Evolutionary conservation across 345 rosid species (phyloP).

Genomic region (Tarenaya hassleriana): DNA sequence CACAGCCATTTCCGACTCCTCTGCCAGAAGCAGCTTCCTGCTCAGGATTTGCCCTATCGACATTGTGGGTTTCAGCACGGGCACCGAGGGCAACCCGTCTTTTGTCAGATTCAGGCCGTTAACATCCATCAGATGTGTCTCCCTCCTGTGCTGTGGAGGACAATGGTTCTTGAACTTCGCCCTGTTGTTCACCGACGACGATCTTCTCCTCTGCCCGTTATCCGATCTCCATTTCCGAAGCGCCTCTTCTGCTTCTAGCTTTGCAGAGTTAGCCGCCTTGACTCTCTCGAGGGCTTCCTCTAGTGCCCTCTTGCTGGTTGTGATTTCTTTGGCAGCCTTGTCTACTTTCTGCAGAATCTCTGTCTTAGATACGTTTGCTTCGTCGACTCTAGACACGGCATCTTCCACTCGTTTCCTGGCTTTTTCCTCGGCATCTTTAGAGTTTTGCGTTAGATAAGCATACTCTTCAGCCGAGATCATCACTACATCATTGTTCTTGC

Average conservation of each 20-base stretch:
- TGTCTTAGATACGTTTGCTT: constrained; percentile 30
- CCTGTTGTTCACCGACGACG: constrained; percentile 36
- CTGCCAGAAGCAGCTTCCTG: constrained; percentile 68
- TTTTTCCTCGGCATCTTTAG: no score
- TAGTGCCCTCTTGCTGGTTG: constrained; percentile 55
- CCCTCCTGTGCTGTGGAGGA: no score
- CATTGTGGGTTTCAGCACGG: constrained; percentile 56
- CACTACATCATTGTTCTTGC: constrained; percentile 23
- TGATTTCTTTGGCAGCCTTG: constrained; percentile 69
- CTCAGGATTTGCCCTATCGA: constrained; percentile 91
- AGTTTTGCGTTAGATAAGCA: no score
- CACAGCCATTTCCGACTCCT: constrained; percentile 41
- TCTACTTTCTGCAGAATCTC: constrained; percentile 54
- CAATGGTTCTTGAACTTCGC: constrained; percentile 66
- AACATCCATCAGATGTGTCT: constrained; percentile 24
- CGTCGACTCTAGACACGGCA: no score
- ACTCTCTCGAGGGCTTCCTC: constrained; percentile 66
- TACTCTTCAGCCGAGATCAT: no score
- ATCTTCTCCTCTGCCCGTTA: constrained; percentile 36
- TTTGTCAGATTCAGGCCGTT: constrained; percentile 24
- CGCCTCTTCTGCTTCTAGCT: constrained; percentile 60
- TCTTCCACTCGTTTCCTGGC: no score
- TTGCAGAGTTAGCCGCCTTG: constrained; percentile 47
- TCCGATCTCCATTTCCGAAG: constrained; percentile 37
- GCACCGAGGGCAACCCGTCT: constrained; percentile 26